These are phyloP conservation scores for Paxillus rubicundulus DNA, from an alignment of 768 basidiomycete species.

Conservation along the genomic window DNA sequence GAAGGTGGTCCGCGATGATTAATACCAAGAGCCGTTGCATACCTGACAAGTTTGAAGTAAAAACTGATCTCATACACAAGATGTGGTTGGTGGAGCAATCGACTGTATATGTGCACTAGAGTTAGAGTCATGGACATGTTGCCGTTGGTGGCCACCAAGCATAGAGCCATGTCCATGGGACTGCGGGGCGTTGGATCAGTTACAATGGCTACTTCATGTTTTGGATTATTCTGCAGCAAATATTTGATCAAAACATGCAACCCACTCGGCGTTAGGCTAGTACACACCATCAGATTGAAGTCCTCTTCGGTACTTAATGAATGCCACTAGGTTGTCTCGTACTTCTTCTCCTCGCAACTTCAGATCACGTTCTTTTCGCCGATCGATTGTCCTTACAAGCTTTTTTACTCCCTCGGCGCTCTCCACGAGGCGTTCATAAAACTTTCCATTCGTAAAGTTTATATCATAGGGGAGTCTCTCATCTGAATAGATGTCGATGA, in stretches of 20 bases:
- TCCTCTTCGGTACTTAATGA: conserved; percentile 67
- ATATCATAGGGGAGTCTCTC: conserved; percentile 76
- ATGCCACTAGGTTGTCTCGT: conserved; percentile 71
- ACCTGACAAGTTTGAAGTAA: no score
- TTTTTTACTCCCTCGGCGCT: conserved; percentile 62
- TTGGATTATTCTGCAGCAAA: no score
- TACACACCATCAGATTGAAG: conserved; percentile 36
- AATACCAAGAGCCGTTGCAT: no score
- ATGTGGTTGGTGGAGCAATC: no score
- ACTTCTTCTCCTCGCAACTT: conserved; percentile 72
- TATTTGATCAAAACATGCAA: not conserved
- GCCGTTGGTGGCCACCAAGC: not conserved
- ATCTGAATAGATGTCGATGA: conserved; percentile 94
- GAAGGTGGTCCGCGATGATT: not conserved
- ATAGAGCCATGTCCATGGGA: not conserved
- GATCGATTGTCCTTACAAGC: conserved; percentile 62
- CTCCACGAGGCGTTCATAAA: conserved; percentile 51
- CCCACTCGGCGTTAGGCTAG: not conserved
- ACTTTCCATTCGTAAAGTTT: conserved; percentile 69
- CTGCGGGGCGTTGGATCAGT: not conserved
- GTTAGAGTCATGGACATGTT: not conserved
- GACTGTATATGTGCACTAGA: no score
- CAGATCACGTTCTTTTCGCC: conserved; percentile 62
- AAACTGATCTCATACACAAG: no score
- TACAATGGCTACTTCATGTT: no score